Base-by-base conservation (phyloP, 139 green algal species). In the Tetradesmus lagerheimii region DNA sequence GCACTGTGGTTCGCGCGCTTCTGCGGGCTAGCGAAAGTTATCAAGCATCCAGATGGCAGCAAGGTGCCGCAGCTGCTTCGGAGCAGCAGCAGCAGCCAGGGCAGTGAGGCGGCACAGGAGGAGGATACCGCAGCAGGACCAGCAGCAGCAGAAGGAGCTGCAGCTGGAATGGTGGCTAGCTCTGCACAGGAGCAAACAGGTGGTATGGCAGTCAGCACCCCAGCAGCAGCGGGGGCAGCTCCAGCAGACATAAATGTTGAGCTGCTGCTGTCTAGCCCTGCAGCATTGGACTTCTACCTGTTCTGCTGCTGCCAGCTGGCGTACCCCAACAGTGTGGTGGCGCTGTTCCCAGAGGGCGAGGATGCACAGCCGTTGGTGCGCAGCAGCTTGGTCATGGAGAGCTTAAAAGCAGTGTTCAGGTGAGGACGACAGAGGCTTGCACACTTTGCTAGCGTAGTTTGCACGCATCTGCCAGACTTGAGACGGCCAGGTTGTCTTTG, bases 291-390 rank as follows among this genome's bases (percentile, higher is more conserved):
- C 71, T 89, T 89, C n/a, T 89, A 75, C n/a, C 34, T 89, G n/a
- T 83, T 83, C 85, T 89, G 85, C 43, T 83, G 71, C 71, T 83
- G 66, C 27, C 85, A 89, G 71, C 74, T 89, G 85, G 85, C 85
- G 0, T 83, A 89, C 35, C 85, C 85, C 1, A 83, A 80, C 71
- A 89, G 71, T 43, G 45, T 89, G 43, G 4, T 83, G 18, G 71
- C 85, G 14, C 34, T 89, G 71, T 89, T 89, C 20, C 85, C 85
- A 57, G 85, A 89, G 29, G 85, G 20, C 1, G 71, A 89, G 9
- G 85, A 89, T 16, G 71, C 85, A 9, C 23, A 64, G 41, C 85
- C 85, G 29, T 25, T 89, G 85, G 85, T 89, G 25, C 64, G 74
- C n/a, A 83, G 85, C 45, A 27, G 34, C 16, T n/a, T 83, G 29